These are phyloP conservation scores for Epichloe sp. DNA, from an alignment of 2,329 filamentous ascomycete genomes.

Conservation along the genomic window DNA sequence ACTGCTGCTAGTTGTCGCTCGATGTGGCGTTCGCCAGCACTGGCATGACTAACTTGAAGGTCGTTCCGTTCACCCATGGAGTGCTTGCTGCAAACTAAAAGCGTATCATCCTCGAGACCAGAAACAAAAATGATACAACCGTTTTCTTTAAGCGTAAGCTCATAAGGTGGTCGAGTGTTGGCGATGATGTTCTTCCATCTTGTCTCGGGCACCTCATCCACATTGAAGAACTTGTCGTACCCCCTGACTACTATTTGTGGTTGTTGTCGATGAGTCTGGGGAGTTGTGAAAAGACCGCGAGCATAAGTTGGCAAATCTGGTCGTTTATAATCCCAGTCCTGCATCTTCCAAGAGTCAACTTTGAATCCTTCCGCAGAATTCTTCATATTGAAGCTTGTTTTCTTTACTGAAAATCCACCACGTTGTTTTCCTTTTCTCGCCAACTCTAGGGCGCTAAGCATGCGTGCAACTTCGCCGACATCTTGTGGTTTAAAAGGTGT, in stretches of 20 bases:
- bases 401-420: conserved; percentile 59
- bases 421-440: conserved; percentile 41
- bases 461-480: conserved; percentile 47
- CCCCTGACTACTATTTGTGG: conserved; percentile 76
- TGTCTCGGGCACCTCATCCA: conserved; percentile 68
- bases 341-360: conserved; percentile 86
- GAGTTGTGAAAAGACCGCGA: conserved; percentile 81
- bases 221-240: conserved; percentile 99
- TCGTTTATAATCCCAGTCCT: conserved; percentile 94
- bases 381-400: conserved; percentile 59
- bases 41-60: conserved; percentile 63
- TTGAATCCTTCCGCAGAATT: conserved; percentile 48
- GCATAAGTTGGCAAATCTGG: conserved; percentile 78
- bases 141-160: conserved; percentile 94
- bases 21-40: conserved; percentile 69
- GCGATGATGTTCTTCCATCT: conserved; percentile 67
- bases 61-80: conserved; percentile 76
- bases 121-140: conserved; percentile 99
- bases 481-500: conserved; percentile 57
- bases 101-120: conserved; percentile 74
- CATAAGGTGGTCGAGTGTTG: conserved; percentile 76
- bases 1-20: conserved; percentile 65
- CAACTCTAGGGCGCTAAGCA: conserved; percentile 52
- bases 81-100: conserved; percentile 98
- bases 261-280: conserved; percentile 46